Evolutionary conservation across 179 eudicot genomes (phyloP), one percentile per base, ranked within the genome.

Genomic region (Pouteria campechiana): DNA sequence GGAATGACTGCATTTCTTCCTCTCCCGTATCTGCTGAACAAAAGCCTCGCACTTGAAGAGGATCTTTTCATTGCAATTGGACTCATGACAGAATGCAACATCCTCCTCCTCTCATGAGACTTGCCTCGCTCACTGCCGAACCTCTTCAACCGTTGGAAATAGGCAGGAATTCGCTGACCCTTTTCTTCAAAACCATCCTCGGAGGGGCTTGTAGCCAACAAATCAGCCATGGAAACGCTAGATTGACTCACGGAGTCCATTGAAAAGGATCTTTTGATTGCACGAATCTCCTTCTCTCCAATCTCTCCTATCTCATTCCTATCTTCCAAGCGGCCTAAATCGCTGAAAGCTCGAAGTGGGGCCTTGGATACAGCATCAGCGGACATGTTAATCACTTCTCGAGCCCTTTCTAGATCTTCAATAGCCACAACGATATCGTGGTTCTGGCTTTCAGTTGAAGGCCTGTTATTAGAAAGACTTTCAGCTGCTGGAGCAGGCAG

Each of bases 221-320:
- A 51, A 52, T 67, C 73, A 41, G 68, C 40, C 18, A 67, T 34
- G 44, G 57, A 35, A 19, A 61, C 57, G 25, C 48, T 50, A 4
- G 49, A 37, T 22, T 40, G 52, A 36, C 15, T 4, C 10, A 44
- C 34, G 12, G 64, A 30, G 1, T 56, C 59, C 25, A 66, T 19
- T 12, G 68, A 61, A 32, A 34, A 6, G 4, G 68, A 57, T 44
- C 74, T 61, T 16, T 43, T 39, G 5, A 63, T 12, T 5, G 32
- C 23, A 29, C 19, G 41, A 17, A 2, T 51, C 22, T 21, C n/a
- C n/a, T 15, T 49, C 20, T 23, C 21, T 9, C 22, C 22, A 37
- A 8, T 18, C 0, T 6, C 9, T 17, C 1, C 9, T 11, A 9
- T 11, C 5, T 16, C 19, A 25, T 54, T 27, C 17, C 52, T 22